A percentile compares a stretch with the other conserved stretches of the same genome.
phyloP scores from a whole-genome alignment of 345 rosid genomes.

The Nephelium lappaceum region DNA sequence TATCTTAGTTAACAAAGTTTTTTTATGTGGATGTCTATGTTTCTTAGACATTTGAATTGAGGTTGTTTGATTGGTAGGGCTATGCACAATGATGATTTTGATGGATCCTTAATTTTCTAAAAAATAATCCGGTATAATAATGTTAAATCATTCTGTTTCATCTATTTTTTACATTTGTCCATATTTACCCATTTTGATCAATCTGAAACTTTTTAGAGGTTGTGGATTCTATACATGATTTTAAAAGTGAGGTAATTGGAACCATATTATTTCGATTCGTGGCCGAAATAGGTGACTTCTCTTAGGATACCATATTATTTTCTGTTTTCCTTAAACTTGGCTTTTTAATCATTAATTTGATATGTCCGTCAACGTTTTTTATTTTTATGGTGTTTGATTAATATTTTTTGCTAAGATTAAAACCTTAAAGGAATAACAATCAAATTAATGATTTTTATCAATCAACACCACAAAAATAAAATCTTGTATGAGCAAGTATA shows the following conservation, averaged over 20 bases:
- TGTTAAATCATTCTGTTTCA: conserved; percentile 15
- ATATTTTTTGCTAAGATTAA: not conserved
- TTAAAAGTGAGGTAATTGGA: conserved; percentile 99
- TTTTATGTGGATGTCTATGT: conserved; percentile 74
- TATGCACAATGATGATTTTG: conserved; percentile 92
- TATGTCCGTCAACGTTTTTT: not conserved
- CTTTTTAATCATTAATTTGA: not conserved
- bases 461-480: not conserved
- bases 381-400: not conserved
- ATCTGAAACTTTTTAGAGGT: conserved; percentile 48
- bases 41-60: conserved; percentile 94
- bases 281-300: conserved; percentile 85
- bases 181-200: conserved; percentile 5
- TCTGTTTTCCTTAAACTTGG: not conserved
- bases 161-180: not conserved
- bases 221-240: conserved; percentile 91
- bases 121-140: conserved; percentile 76
- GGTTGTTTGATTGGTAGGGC: conserved; percentile 98
- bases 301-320: conserved; percentile 2
- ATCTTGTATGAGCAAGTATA: not conserved
- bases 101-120: conserved; percentile 77
- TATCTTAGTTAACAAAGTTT: not conserved
- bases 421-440: not conserved
- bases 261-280: conserved; percentile 96
- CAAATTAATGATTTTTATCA: too few species aligned